Evolutionary conservation across 192 early-diverging fungal genomes (phyloP), one percentile per base, ranked within the genome.

Genomic region (Obelidium mucronatum): DNA sequence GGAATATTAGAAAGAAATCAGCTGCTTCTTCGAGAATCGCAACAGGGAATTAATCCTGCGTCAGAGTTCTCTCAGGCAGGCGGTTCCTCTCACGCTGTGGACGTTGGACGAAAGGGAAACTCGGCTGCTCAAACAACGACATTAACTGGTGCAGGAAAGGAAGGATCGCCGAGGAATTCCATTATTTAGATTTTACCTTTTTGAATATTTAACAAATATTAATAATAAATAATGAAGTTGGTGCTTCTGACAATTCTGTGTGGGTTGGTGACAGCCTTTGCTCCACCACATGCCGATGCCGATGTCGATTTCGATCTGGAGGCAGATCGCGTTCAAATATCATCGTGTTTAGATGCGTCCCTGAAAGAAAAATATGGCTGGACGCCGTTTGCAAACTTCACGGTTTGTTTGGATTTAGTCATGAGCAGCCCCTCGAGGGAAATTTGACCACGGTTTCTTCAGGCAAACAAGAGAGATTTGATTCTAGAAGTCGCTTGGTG

Each of bases 401-500:
- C 33, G 48, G 11, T 8, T 8, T 51, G 58, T 11, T 60, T 60
- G 58, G 58, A 22, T 11, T 8, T 8, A 11, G 8, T 15, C 22
- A 28, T 8, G 28, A 11, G 22, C 17, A 11, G 8, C 8, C 28
- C 28, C 30, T 28, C 8, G 17, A 11, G 11, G 11, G 58, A 22
- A 8, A 28, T 11, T 11, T 30, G 11, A 8, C 6, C 8, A 24
- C 58, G 11, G 30, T 22, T 28, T 60, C 17, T 66, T 40, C 64
- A 66, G 36, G 64, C 19, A 39, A 1, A 15, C 19, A 68, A 68
- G 40, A 24, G 67, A 15, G 51, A 44, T 6, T 52, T 68, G 11
- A 52, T 68, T 26, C 51, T 68, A 33, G 44, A 68, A 51, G 67
- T 35, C 30, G 44, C 44, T 17, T 68, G 51, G 44, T 68, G 67